Percentiles rank a stretch among this genome's conserved stretches.
phyloP scores from a whole-genome alignment of 2,329 filamentous ascomycete species.

The Tolypocladium capitatum region DNA sequence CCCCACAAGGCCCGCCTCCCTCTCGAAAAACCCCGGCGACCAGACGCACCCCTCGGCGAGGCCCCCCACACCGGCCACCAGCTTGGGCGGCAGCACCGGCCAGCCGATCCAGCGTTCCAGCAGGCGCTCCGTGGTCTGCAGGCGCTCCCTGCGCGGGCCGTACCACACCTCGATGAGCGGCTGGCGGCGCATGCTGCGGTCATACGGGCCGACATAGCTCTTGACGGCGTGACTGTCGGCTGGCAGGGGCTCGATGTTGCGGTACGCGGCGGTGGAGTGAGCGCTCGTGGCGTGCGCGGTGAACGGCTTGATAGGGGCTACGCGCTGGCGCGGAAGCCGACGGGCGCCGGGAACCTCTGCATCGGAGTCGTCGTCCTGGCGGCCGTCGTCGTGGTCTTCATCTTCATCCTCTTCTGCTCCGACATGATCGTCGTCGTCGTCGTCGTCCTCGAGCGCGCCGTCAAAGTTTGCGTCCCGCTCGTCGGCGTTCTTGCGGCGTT shows the following conservation, averaged over 20 bases:
- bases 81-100: constrained; percentile 25
- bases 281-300: not conserved
- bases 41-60: constrained; percentile 24
- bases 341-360: not conserved
- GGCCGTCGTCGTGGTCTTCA: constrained; percentile 6
- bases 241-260: constrained; percentile 19
- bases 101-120: constrained; percentile 27
- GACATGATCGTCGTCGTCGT: constrained; percentile 19
- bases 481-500: constrained; percentile 11
- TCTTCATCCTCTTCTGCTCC: not conserved
- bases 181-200: constrained; percentile 18
- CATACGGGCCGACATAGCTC: constrained; percentile 22
- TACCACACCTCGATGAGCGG: constrained; percentile 27
- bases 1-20: constrained; percentile 19
- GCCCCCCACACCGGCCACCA: constrained; percentile 12
- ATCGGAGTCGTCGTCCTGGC: constrained; percentile 7
- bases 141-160: constrained; percentile 21
- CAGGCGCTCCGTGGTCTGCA: constrained; percentile 23
- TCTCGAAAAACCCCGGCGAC: constrained; percentile 21
- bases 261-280: not conserved
- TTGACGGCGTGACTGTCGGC: constrained; percentile 18
- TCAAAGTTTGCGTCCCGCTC: constrained; percentile 18
- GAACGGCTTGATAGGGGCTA: not conserved
- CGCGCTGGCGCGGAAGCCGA: not conserved
- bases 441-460: constrained; percentile 8